Base-by-base conservation (phyloP, 805 yeast genomes). In the Cyberlindnera samutprakarnensis region DNA sequence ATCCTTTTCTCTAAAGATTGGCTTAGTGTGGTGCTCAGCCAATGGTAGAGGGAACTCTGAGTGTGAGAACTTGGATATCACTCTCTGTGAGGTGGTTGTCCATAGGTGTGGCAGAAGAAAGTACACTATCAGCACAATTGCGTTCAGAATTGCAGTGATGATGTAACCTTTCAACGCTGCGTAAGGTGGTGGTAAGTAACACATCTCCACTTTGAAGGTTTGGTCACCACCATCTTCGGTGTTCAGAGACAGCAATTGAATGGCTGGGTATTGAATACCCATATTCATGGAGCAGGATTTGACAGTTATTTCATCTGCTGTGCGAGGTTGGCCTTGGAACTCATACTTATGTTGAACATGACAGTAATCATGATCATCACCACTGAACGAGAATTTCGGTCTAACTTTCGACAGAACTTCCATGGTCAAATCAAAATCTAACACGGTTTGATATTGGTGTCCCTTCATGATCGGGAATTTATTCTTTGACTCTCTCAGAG, bases 341-440 rank as follows among this genome's bases (percentile, higher is more conserved):
- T 26, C 21, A 33, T 49, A 53, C 3, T 43, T 33, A 52, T 90
- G 96, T 14, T 60, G 58, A 19, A 80, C 68, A 42, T 82, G 85
- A 54, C 99, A 92, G 46, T 85, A 87, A 54, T 92, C 98, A 59
- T 92, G 99, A 54, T 92, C 98, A 54, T 92, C 99, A 1, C 98
- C 99, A 6, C 94, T 75, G 49, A 87, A 84, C 4, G 83, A 66
- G 9, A 78, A 55, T 12, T 64, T 64, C 0, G 99, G 99, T 28
- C 68, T 58, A 1, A 90, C 53, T 8, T 57, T 61, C 6, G 64
- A 46, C 27, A 92, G 56, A 5, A 92, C 65, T 14, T 72, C 67
- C 25, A 72, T 66, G 0, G 90, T 63, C 5, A 80, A 48, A 2
- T 67, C 70, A 19, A 70, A 61, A 31, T 77, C 81, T 8, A 92